Percentiles rank a stretch among this genome's conserved stretches.
Evolutionary conservation across 1,139 yeast genomes (phyloP).

Genomic region (Protomyces arabidopsidicola): DNA sequence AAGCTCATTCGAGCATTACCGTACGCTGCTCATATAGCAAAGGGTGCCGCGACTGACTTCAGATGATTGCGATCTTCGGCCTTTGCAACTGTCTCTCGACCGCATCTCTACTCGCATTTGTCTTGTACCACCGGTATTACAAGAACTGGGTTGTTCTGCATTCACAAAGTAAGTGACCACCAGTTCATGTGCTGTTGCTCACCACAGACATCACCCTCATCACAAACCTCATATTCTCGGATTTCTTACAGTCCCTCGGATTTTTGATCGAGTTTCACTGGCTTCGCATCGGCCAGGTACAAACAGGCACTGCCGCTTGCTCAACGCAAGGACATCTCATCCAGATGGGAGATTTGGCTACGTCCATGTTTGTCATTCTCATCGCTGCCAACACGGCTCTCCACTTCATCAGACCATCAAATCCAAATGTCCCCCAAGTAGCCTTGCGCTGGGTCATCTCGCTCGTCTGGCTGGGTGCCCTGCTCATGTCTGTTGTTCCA

Average conservation of each 20-base stretch:
- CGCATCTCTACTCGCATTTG: background rate
- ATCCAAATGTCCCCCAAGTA: background rate
- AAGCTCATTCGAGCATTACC: background rate
- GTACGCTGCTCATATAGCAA: background rate
- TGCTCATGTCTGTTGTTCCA: background rate
- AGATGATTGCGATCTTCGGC: constrained; percentile 1
- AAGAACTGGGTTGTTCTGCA: background rate
- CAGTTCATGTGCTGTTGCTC: background rate
- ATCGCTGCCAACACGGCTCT: background rate
- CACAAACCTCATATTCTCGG: background rate
- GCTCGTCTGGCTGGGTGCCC: background rate
- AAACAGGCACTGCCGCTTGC: background rate
- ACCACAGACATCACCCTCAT: background rate
- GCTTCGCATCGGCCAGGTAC: background rate
- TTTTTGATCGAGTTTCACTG: constrained; percentile 1
- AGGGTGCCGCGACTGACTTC: background rate
- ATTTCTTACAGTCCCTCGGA: background rate
- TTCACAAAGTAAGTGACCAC: background rate
- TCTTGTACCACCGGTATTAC: constrained; percentile 2
- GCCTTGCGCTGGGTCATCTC: background rate
- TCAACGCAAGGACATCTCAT: constrained; percentile 1
- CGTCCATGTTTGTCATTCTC: constrained; percentile 5
- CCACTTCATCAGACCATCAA: background rate
- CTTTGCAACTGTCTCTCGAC: background rate
- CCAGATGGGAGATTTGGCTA: constrained; percentile 3